Evolutionary conservation across 129 eudicot species (phyloP).

Genomic region (Flaveria ramosissima): DNA sequence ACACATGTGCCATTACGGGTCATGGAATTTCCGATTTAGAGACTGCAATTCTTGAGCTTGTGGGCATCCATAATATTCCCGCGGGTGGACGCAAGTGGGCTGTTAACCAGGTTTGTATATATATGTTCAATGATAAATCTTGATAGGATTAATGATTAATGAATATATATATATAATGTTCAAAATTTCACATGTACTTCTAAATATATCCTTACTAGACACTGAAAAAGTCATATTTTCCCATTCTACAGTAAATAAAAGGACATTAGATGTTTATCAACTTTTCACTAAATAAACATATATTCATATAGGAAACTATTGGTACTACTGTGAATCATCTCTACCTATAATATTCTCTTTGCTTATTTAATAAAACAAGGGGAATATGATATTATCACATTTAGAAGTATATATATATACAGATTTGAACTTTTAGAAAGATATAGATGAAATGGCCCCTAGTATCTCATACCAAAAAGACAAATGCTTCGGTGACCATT

Average conservation of each 20-base stretch:
- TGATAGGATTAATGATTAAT: background rate
- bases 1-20: conserved; percentile 87
- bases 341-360: no score
- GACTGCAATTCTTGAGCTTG: conserved; percentile 63
- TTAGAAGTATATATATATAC: no score
- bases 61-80: conserved; percentile 74
- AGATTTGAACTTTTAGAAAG: background rate
- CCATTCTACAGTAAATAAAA: no score
- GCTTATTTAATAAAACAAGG: no score
- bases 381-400: no score
- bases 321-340: no score
- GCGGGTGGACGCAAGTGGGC: conserved; percentile 88
- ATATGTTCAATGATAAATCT: background rate
- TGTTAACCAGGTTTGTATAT: conserved; percentile 71
- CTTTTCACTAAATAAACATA: no score
- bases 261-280: no score
- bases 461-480: background rate
- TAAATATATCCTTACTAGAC: no score
- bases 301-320: no score
- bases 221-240: no score
- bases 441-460: background rate
- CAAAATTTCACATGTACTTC: background rate
- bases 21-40: conserved; percentile 79
- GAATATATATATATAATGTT: background rate
- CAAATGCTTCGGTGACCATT: background rate